Evolutionary conservation across 78 protist genomes (phyloP).

Genomic region (Dictyostelium intermedium): DNA sequence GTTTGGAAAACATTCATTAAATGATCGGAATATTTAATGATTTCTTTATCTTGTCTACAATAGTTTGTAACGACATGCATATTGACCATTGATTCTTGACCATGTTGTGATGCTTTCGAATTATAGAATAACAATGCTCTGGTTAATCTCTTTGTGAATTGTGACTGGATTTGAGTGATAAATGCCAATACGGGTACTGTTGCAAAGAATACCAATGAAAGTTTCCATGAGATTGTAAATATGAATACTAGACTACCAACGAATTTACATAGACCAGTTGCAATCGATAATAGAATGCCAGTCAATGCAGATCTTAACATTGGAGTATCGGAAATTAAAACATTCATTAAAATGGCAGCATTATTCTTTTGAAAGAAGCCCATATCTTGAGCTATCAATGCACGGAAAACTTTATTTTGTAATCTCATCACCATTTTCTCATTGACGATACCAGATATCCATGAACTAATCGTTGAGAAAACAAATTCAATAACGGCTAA

Average conservation of each 20-base stretch:
- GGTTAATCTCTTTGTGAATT: conserved; percentile 49
- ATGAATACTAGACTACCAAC: conserved; percentile 64
- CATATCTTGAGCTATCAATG: conserved; percentile 70
- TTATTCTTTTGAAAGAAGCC: conserved; percentile 69
- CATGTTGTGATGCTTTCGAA: conserved; percentile 33
- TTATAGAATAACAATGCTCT: conserved; percentile 24
- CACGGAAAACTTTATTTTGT: conserved; percentile 49
- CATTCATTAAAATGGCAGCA: conserved; percentile 53
- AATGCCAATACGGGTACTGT: conserved; percentile 47
- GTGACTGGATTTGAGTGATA: conserved; percentile 38
- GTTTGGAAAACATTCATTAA: conserved; percentile 27
- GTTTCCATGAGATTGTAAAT: conserved; percentile 62
- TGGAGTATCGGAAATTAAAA: conserved; percentile 59
- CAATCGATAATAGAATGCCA: conserved; percentile 46
- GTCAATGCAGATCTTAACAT: conserved; percentile 59
- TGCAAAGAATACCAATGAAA: conserved; percentile 59
- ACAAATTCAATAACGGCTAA: conserved; percentile 62
- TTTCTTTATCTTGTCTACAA: conserved; percentile 54
- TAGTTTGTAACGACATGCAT: conserved; percentile 57
- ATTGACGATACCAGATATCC: conserved; percentile 76
- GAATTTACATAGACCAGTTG: conserved; percentile 62
- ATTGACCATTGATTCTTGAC: conserved; percentile 52
- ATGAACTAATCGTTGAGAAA: conserved; percentile 49
- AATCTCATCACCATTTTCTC: conserved; percentile 60
- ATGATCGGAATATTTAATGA: background rate